phyloP scores from a whole-genome alignment of 2,329 filamentous ascomycete species.

The Stachybotrys chlorohalonatus region DNA sequence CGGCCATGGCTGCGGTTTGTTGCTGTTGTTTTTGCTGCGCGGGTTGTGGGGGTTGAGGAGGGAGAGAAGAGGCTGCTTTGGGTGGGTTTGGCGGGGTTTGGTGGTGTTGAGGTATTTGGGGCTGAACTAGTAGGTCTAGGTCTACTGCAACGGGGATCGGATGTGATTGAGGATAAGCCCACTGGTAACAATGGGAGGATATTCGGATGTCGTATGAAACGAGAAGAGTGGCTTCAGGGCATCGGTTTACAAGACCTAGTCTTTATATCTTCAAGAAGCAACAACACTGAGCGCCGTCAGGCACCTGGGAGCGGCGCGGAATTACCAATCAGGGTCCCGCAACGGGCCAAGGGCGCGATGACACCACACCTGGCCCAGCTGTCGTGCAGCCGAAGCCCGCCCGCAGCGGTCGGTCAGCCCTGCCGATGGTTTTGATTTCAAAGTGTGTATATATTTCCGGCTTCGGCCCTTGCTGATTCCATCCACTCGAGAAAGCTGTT shows the following conservation, averaged over 20 bases:
- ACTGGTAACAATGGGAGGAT: no score
- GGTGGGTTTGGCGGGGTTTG: not conserved
- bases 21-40: not conserved
- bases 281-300: no score
- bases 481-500: no score
- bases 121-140: no score
- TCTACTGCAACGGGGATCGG: no score
- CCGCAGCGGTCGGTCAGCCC: no score
- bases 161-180: no score
- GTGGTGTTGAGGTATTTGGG: not conserved
- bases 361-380: not conserved
- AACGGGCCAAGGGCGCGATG: not conserved
- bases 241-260: no score
- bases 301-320: not conserved
- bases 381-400: not conserved
- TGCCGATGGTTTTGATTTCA: not conserved
- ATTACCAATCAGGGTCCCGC: not conserved
- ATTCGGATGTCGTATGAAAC: no score
- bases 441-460: not conserved
- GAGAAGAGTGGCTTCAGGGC: no score
- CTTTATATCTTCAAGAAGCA: not conserved
- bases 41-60: constrained; percentile 10
- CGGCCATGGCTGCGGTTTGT: constrained; percentile 16
- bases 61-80: not conserved
- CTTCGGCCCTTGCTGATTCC: no score